A percentile compares a stretch with the other conserved stretches of the same genome.
phyloP scores from a whole-genome alignment of 192 early-diverging fungal genomes.

The Mortierella claussenii region DNA sequence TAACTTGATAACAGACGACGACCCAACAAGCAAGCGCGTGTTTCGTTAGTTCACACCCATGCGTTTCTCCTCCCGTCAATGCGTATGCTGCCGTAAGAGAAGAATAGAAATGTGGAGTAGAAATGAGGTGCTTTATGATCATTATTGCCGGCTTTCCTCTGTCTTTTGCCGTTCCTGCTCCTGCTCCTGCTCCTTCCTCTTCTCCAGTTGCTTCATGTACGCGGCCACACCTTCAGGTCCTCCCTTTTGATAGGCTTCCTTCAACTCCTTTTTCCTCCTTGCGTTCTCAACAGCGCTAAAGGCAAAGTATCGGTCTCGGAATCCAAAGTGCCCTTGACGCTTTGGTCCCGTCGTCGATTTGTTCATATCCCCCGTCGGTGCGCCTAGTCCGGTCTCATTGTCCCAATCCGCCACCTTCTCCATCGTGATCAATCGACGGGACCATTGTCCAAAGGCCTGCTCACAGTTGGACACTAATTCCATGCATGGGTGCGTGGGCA shows the following conservation, averaged over 20 bases:
- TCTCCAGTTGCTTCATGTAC: constrained; percentile 29
- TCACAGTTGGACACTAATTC: constrained; percentile 89
- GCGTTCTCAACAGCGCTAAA: constrained; percentile 43
- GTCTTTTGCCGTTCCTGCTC: constrained; percentile 1
- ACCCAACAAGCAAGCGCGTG: not conserved
- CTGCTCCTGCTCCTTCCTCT: constrained; percentile 48
- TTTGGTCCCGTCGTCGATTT: constrained; percentile 39
- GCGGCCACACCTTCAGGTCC: constrained; percentile 37
- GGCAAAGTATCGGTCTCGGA: constrained; percentile 48
- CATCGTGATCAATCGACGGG: constrained; percentile 93
- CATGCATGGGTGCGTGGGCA: constrained; percentile 87
- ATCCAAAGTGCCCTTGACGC: constrained; percentile 35
- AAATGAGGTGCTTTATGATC: not conserved
- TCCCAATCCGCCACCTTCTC: constrained; percentile 76
- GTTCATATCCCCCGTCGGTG: constrained; percentile 48
- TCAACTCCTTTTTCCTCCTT: constrained; percentile 50
- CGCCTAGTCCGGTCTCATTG: constrained; percentile 19
- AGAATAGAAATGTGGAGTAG: not conserved
- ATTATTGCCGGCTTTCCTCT: not conserved
- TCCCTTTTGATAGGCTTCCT: constrained; percentile 44
- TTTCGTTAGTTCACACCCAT: not conserved
- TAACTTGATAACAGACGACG: not conserved
- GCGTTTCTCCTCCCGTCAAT: too few species aligned
- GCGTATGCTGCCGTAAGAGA: not conserved
- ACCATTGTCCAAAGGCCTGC: constrained; percentile 95